Conservation (phyloP, 2,329 filamentous ascomycete genomes). For the Plectosphaerella sp. region DNA sequence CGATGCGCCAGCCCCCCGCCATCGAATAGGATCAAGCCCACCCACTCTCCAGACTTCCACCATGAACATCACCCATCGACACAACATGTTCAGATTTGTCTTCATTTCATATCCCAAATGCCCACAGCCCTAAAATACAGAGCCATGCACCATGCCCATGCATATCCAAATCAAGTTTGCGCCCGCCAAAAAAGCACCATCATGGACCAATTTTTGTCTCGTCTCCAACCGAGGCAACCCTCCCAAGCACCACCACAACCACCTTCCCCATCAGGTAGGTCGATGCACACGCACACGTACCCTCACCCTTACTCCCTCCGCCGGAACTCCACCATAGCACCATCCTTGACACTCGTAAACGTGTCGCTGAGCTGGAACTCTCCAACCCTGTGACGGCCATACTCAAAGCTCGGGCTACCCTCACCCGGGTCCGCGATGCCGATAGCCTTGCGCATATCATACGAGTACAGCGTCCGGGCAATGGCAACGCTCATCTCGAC, state of each 20-base stretch:
- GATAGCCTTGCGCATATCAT: conserved; percentile 50
- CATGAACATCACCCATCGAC: no score
- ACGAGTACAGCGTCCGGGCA: conserved; percentile 56
- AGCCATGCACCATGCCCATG: neutral
- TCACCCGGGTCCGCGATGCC: conserved; percentile 48
- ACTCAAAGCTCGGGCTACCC: conserved; percentile 42
- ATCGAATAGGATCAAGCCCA: no score
- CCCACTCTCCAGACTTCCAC: no score
- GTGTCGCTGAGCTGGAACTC: conserved; percentile 71
- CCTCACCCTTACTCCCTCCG: neutral
- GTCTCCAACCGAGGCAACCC: no score
- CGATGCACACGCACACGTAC: neutral
- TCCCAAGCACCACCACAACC: neutral
- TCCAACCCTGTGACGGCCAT: conserved; percentile 46
- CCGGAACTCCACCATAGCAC: conserved; percentile 62
- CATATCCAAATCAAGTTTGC: no score
- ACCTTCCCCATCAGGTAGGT: neutral
- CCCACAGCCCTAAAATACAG: no score
- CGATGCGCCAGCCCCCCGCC: no score
- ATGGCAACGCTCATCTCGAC: conserved; percentile 61
- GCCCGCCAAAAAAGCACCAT: conserved; percentile 18
- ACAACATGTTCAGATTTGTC: no score
- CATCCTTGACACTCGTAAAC: conserved; percentile 71
- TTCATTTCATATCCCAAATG: no score
- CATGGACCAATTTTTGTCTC: neutral